phyloP scores from a whole-genome alignment of 78 protist species.

The Corallochytrium limacisporum region DNA sequence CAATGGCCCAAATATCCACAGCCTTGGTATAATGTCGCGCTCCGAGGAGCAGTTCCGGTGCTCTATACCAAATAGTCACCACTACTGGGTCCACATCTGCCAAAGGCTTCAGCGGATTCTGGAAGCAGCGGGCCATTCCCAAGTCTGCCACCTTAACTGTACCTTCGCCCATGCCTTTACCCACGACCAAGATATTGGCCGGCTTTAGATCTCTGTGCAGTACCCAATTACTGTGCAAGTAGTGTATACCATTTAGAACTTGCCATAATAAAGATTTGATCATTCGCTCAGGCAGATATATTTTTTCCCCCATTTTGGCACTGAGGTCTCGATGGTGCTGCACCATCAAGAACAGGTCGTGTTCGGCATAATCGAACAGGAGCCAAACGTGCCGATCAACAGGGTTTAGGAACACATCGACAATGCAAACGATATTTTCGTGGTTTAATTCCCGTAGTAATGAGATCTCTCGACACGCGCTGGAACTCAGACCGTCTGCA shows the following conservation, averaged over 20 bases:
- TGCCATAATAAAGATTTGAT: conserved; percentile 51
- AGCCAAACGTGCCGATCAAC: conserved; percentile 10
- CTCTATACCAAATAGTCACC: conserved; percentile 85
- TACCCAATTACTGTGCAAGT: conserved; percentile 63
- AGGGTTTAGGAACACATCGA: conserved; percentile 4
- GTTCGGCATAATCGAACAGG: conserved; percentile 66
- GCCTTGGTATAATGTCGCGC: conserved; percentile 74
- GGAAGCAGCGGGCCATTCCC: conserved; percentile 64
- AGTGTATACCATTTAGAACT: conserved; percentile 44
- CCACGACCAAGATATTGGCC: conserved; percentile 50
- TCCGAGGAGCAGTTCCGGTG: conserved; percentile 80
- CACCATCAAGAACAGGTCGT: conserved; percentile 38
- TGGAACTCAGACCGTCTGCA: conserved; percentile 2
- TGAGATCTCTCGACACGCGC: conserved; percentile 16
- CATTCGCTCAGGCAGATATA: conserved; percentile 22
- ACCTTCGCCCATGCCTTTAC: conserved; percentile 30
- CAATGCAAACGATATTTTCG: neutral
- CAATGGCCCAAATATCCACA: conserved; percentile 71
- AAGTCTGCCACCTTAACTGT: conserved; percentile 13
- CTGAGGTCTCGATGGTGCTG: neutral
- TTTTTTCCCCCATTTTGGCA: neutral
- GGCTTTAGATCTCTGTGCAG: conserved; percentile 64
- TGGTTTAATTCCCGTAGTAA: conserved; percentile 1
- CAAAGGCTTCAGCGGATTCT: conserved; percentile 33
- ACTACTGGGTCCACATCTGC: conserved; percentile 40